Evolutionary conservation across 1,139 yeast genomes (phyloP), one percentile per base, ranked within the genome.

Genomic region (Hansenula lynferdii): DNA sequence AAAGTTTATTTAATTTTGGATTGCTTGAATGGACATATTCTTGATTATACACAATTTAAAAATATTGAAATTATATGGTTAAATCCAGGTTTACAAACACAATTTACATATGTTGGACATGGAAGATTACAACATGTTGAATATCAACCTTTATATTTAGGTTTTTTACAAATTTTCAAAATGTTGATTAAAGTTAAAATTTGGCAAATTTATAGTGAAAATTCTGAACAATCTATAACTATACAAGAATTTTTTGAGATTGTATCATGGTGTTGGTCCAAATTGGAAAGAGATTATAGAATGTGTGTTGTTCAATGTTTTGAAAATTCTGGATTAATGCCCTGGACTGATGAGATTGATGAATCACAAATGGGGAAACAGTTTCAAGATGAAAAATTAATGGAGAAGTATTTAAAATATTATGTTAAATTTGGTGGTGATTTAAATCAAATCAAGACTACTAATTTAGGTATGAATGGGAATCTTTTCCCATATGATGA

Each of bases 401-500:
- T 26, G 26, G n/a, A 27, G 24, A 34, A 21, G 6, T 26, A 42
- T 22, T 28, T 24, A 24, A 31, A 17, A n/a, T 7, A 16, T 25
- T 3, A 8, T 36, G 1, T 34, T 34, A 26, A 35, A 36, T 6
- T 35, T 45, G 40, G 50, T 7, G 29, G 22, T 22, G 12, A n/a
- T 12, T 9, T 11, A 18, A 15, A 14, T 22, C 6, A 23, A 31
- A 8, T 11, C 21, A 12, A n/a, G 6, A 8, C n/a, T 16, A 19
- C 23, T n/a, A 20, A 12, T 6, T 16, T 31, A n/a, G n/a, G n/a
- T n/a, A n/a, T 56, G 8, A 57, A 59, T 27, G 47, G 54, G 19
- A 37, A 59, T 19, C 28, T 63, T 22, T 62, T 61, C 39, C 67
- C 67, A 1, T 32, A 38, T 2, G 62, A 61, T 38, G 69, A 64